phyloP scores from a whole-genome alignment of 129 eudicot genomes.

The Pseudognaphalium luteoalbum region DNA sequence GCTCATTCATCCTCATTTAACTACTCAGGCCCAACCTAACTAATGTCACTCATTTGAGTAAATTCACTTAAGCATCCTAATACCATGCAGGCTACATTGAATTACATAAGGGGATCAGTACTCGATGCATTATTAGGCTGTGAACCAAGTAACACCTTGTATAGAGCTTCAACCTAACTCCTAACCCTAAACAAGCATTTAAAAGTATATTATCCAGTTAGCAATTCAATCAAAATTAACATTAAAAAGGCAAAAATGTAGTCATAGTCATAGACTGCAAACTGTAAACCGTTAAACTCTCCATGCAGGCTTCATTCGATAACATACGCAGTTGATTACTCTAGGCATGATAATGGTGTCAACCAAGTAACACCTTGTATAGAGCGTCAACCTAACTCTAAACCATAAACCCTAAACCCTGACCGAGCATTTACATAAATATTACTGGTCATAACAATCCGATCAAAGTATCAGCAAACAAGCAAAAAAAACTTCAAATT shows the following conservation, averaged over 20 bases:
- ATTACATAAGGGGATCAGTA: background rate
- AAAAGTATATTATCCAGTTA: background rate
- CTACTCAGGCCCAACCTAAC: slow-evolving; percentile 4
- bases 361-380: slow-evolving; percentile 11
- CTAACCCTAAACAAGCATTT: background rate
- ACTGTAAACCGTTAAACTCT: background rate
- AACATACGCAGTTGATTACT: no score
- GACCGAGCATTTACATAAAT: slow-evolving; percentile 3
- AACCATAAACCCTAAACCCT: background rate
- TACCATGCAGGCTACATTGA: background rate
- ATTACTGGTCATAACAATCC: background rate
- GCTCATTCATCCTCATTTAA: background rate
- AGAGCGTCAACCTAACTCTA: background rate
- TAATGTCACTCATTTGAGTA: background rate
- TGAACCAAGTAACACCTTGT: slow-evolving; percentile 15
- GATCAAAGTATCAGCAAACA: background rate
- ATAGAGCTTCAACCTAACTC: slow-evolving; percentile 12
- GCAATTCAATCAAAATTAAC: background rate
- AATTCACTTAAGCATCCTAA: slow-evolving; percentile 9
- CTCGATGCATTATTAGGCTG: slow-evolving; percentile 4
- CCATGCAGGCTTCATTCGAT: background rate
- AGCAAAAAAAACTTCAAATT: background rate
- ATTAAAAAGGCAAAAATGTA: background rate
- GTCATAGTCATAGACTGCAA: slow-evolving; percentile 3
- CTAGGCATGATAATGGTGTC: background rate